Evolutionary conservation across 352 stramenopile genomes (phyloP), one percentile per base, ranked within the genome.

Genomic region (Saprolegnia diclina): DNA sequence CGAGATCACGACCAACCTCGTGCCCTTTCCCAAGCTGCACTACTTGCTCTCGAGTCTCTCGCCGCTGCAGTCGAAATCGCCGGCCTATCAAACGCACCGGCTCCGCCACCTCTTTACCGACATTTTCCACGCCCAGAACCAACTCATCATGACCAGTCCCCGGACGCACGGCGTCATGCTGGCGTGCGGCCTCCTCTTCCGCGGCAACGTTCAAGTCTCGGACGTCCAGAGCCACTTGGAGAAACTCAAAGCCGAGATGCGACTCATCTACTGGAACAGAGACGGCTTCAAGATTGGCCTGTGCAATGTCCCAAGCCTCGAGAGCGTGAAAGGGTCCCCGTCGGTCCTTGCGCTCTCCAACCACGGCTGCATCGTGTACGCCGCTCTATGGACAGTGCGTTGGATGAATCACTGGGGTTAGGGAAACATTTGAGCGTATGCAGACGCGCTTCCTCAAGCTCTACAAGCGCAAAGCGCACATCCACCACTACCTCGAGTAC

Each of bases 1-100:
- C 70, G 96, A 99, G 81, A 99, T 99, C 85, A 97, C 98, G 76
- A 99, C 96, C 71, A 99, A 99, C 82, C 85, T 99, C 76, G 97
- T 99, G 45, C 97, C 97, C 38, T 99, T 98, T 76, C 97, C 97
- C 24, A 96, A 97, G 69, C 97, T 99, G 62, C 96, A 99, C 75
- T 99, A 99, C 78, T 90, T 99, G 75, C 82, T 99, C 44, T 86
- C 84, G 13, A 92, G 84, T 53, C 85, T 91, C 73, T 88, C 79
- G 22, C 82, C 84, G 13, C 73, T 89, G 65, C 82, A 85, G 21
- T 48, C 77, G 9, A 86, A 72, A 0, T 55, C 56, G 0, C 78
- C 89, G 26, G 72, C 78, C 11, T 77, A 81, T 2, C 79, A 88
- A 62, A 78, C 79, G 35, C 74, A 79, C 0, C 71, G 79, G 21